A percentile compares a stretch with the other conserved stretches of the same genome.
These are phyloP conservation scores for Rhizoclosmatium sp. DNA, from an alignment of 192 early-diverging fungal genomes.

Conservation along the genomic window DNA sequence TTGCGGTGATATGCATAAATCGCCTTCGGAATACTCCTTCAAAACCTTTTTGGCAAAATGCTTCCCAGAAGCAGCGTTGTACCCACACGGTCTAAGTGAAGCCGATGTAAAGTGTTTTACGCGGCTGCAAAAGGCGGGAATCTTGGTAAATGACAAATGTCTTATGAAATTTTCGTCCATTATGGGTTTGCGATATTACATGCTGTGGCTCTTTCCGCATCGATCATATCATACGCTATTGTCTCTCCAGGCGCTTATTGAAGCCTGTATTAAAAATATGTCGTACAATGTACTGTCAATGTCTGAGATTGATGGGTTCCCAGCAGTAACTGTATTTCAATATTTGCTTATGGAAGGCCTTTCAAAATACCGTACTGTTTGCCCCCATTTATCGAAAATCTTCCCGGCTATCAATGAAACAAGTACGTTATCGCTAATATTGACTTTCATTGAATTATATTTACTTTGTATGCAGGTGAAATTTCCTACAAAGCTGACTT, in stretches of 20 bases:
- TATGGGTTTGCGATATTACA: conserved; percentile 15
- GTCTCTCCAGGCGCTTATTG: conserved; percentile 3
- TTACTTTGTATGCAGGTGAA: not conserved
- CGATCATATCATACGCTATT: not conserved
- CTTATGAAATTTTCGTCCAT: conserved; percentile 15
- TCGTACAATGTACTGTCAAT: conserved; percentile 2
- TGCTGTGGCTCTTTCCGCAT: conserved; percentile 16
- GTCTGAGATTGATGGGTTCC: conserved; percentile 24
- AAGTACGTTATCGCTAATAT: not conserved
- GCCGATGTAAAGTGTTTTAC: not conserved
- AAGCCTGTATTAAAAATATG: conserved; percentile 21
- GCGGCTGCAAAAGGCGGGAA: conserved; percentile 17
- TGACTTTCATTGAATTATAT: not conserved
- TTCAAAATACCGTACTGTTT: conserved; percentile 25
- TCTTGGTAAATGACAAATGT: conserved; percentile 6
- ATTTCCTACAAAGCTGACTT: conserved; percentile 8
- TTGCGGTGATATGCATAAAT: not conserved
- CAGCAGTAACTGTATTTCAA: conserved; percentile 31
- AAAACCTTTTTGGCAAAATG: conserved; percentile 16
- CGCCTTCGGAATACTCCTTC: not conserved
- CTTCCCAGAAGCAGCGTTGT: not conserved
- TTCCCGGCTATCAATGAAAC: conserved; percentile 17
- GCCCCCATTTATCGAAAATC: conserved; percentile 27
- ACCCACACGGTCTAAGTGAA: not conserved
- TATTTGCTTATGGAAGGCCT: conserved; percentile 37